phyloP scores from a whole-genome alignment of 116 monocot genomes.

The Phalaenopsis hybrid region DNA sequence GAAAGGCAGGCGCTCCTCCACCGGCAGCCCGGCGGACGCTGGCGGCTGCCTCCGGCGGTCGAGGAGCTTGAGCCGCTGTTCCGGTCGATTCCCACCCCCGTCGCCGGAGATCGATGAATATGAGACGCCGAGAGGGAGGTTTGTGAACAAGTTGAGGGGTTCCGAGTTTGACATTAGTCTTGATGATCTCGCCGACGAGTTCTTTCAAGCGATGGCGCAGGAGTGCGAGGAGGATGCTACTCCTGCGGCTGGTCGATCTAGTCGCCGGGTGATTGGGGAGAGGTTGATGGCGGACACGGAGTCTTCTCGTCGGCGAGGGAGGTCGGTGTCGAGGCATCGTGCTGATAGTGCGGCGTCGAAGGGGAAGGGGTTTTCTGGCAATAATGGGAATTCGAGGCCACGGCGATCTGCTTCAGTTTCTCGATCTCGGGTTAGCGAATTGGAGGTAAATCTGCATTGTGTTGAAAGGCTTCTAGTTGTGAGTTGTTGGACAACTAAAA shows the following conservation, averaged over 20 bases:
- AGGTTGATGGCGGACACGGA: conserved; percentile 52
- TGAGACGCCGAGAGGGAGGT: conserved; percentile 42
- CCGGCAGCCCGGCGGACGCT: conserved; percentile 20
- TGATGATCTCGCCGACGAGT: conserved; percentile 78
- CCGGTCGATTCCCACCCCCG: conserved; percentile 26
- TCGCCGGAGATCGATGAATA: conserved; percentile 26
- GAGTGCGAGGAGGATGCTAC: conserved; percentile 27
- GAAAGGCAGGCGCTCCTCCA: conserved; percentile 21
- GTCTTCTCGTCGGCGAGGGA: conserved; percentile 46
- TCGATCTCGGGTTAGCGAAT: neutral
- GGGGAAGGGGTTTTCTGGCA: conserved; percentile 18
- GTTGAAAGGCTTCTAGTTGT: neutral
- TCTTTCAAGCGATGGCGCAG: conserved; percentile 43
- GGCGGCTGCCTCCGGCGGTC: conserved; percentile 50
- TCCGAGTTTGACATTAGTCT: conserved; percentile 67
- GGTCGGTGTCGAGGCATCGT: conserved; percentile 61
- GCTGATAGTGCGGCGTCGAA: neutral
- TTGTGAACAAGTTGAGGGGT: conserved; percentile 67
- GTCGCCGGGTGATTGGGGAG: conserved; percentile 15
- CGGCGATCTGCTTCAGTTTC: conserved; percentile 28
- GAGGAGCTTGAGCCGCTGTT: conserved; percentile 66
- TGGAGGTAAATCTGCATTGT: conserved; percentile 13
- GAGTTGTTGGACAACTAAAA: no score
- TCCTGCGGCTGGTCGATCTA: conserved; percentile 7
- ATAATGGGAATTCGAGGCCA: conserved; percentile 13